These are phyloP conservation scores for Selenicereus undatus DNA, from an alignment of 148 eudicot genomes.

Conservation along the genomic window DNA sequence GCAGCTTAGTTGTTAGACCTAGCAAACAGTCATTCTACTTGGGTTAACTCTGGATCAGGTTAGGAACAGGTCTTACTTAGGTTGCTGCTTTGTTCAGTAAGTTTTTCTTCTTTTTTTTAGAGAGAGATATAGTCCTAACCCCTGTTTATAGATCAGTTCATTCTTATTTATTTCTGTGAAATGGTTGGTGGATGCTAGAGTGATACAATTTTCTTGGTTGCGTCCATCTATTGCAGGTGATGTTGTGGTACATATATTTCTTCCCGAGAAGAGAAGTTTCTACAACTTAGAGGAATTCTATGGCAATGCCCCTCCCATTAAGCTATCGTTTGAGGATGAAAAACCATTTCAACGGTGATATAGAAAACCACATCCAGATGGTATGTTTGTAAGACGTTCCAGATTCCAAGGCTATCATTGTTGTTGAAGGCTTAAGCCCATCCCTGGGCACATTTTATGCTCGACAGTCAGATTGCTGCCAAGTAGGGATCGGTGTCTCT, in stretches of 20 bases:
- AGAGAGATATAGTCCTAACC: too few species aligned
- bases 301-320: constrained; percentile 75
- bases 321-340: constrained; percentile 78
- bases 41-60: not conserved
- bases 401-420: not conserved
- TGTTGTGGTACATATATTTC: constrained; percentile 91
- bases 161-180: not conserved
- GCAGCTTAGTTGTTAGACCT: not conserved
- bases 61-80: not conserved
- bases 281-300: constrained; percentile 97
- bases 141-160: too few species aligned
- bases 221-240: constrained; percentile 50
- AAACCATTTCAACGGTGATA: constrained; percentile 47
- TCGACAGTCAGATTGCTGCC: not conserved
- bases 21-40: not conserved
- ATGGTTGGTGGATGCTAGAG: not conserved
- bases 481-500: not conserved
- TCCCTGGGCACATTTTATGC: not conserved
- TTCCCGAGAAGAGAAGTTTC: constrained; percentile 68
- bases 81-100: not conserved
- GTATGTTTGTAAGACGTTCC: constrained; percentile 2
- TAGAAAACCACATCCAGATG: not conserved
- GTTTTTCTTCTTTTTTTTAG: not conserved
- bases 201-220: not conserved
- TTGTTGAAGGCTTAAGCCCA: not conserved